Evolutionary conservation across 176 grass and related monocot genomes (phyloP).

Genomic region (Oryza punctata): DNA sequence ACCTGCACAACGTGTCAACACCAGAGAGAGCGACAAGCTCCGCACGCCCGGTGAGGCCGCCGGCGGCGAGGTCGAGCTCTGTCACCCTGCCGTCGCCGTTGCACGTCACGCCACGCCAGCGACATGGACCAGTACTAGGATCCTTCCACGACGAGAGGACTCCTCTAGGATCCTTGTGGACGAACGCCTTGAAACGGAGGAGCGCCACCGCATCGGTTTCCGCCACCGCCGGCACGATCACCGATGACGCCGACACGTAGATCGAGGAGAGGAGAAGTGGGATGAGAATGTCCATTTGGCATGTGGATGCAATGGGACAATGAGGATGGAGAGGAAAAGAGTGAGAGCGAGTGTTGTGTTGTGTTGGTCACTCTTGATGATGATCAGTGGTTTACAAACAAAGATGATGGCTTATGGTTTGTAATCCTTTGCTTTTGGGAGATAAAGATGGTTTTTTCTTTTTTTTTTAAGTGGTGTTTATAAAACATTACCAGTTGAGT

Average conservation of each 20-base stretch:
- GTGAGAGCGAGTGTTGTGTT: not conserved
- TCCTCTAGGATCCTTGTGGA: slow-evolving; percentile 50
- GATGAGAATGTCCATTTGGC: slow-evolving; percentile 45
- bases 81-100: slow-evolving; percentile 53
- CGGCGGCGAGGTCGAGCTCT: slow-evolving; percentile 58
- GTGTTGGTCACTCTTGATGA: not conserved
- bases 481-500: not conserved
- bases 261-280: slow-evolving; percentile 43
- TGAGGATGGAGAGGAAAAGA: not conserved
- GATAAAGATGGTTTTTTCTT: not conserved
- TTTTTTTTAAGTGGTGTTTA: too few relatives aligned
- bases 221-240: not conserved
- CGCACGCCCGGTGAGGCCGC: slow-evolving; percentile 44
- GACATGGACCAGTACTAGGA: slow-evolving; percentile 33
- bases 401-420: slow-evolving; percentile 10
- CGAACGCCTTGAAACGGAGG: slow-evolving; percentile 69
- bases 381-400: slow-evolving; percentile 16
- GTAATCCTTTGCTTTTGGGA: slow-evolving; percentile 7
- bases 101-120: slow-evolving; percentile 77
- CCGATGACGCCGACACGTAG: not conserved
- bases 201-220: slow-evolving; percentile 53
- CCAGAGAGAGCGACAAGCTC: slow-evolving; percentile 46
- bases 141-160: slow-evolving; percentile 64
- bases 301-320: slow-evolving; percentile 27
- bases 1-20: slow-evolving; percentile 45